Conservation (phyloP, 495 filamentous ascomycete genomes). For the Aspergillus cavernicola region DNA sequence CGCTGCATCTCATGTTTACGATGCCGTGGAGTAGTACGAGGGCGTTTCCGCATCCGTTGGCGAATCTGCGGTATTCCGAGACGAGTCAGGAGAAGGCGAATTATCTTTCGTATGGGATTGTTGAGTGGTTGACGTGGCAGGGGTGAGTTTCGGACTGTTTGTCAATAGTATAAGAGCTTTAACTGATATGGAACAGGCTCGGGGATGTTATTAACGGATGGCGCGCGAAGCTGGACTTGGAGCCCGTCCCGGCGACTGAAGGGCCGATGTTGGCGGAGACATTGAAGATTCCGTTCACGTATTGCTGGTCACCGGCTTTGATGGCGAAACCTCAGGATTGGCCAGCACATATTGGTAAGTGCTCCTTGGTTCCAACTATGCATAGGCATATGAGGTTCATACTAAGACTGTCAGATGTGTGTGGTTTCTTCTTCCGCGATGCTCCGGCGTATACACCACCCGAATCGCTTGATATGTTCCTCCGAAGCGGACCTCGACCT, state of each 20-base stretch:
- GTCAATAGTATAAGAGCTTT: neutral
- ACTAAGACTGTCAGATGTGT: constrained; percentile 36
- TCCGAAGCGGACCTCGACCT: constrained; percentile 51
- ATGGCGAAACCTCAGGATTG: constrained; percentile 62
- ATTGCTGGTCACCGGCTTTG: constrained; percentile 61
- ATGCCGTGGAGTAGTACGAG: constrained; percentile 57
- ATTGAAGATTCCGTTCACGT: constrained; percentile 58
- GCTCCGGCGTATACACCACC: constrained; percentile 49
- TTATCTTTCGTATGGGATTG: constrained; percentile 56
- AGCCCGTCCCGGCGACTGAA: constrained; percentile 40
- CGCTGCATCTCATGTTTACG: constrained; percentile 65
- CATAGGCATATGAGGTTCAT: neutral
- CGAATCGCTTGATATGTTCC: constrained; percentile 48
- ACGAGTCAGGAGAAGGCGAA: constrained; percentile 47
- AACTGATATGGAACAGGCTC: constrained; percentile 36
- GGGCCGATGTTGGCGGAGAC: constrained; percentile 35
- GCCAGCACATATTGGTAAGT: constrained; percentile 50
- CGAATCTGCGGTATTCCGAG: constrained; percentile 47
- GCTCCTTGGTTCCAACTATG: neutral
- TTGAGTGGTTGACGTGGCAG: constrained; percentile 67
- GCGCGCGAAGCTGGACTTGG: constrained; percentile 48
- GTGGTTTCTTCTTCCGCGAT: constrained; percentile 60
- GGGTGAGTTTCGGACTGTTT: constrained; percentile 34
- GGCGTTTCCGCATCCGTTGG: constrained; percentile 55
- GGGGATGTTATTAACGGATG: constrained; percentile 59